Evolutionary conservation across 2,329 filamentous ascomycete species (phyloP), one percentile per base, ranked within the genome.

Genomic region (Lachnum nothofagi): DNA sequence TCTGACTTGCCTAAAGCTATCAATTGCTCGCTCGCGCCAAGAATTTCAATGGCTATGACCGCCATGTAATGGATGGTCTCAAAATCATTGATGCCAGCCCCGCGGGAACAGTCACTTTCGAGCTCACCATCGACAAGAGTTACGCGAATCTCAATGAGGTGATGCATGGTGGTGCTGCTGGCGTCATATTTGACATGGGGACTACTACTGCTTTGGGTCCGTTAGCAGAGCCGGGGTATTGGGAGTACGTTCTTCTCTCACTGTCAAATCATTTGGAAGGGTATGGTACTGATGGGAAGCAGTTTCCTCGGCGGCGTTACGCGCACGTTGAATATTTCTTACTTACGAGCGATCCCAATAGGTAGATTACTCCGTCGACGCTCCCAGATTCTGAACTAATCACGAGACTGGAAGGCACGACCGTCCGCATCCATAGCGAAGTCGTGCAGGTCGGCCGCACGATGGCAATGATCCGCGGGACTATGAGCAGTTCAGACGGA

Each of bases 111-210:
- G 66, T 65, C 2, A 67, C 68, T 4, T 77, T 72, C 58, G 67
- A 66, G 19, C 67, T 79, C 51, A 63, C 57, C 3, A 71, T 77
- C 14, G 67, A 70, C 8, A 57, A 60, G 9, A 60, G 63, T 40
- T 71, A 77, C 44, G 69, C 70, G 52, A 79, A 79, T 60, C 59
- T 68, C 38, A 66, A 68, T 25, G 68, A 68, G 1, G 73, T 72
- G 25, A 67, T 80, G 53, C 77, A 80, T 57, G 77, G 77, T 17
- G 76, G 76, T 5, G 75, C 74, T 2, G 74, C 75, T 2, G 72
- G 74, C 0, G 64, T 76, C 4, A 74, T 79, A 37, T 77, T 78
- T 51, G 79, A 82, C 57, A 74, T 80, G 63, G 69, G 71, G 46
- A 78, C 74, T 4, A 76, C 72, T 0, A 68, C 68, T 10, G 73